Percentiles rank a stretch among this genome's conserved stretches.
phyloP scores from a whole-genome alignment of 179 eudicot genomes.

The Corrigiola litoralis region DNA sequence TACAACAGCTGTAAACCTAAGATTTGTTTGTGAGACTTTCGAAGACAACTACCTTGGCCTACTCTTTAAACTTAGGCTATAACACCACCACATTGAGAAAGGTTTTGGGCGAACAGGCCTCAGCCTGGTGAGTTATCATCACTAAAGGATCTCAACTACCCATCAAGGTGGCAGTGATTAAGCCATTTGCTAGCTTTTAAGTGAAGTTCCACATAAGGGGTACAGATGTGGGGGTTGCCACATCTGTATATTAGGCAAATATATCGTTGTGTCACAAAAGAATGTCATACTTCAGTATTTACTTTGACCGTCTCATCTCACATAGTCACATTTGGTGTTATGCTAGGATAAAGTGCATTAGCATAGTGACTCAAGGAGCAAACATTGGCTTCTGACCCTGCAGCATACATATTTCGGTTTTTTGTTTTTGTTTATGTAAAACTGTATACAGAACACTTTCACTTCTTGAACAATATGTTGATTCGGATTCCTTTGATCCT shows the following conservation, averaged over 20 bases:
- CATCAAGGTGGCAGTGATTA: slow-evolving; percentile 18
- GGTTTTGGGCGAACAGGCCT: slow-evolving; percentile 1
- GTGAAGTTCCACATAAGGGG: not conserved
- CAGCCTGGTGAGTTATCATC: too few species aligned
- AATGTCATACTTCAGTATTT: not conserved
- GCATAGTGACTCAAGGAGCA: too few species aligned
- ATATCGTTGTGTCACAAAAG: not conserved
- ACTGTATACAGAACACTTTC: not conserved
- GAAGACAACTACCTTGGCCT: slow-evolving; percentile 16
- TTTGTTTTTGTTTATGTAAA: too few species aligned
- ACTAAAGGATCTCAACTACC: slow-evolving; percentile 33
- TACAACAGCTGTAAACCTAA: slow-evolving; percentile 24
- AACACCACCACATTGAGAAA: not conserved
- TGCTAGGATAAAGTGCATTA: not conserved
- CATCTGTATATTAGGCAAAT: not conserved
- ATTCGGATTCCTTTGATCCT: not conserved
- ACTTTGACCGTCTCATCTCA: not conserved
- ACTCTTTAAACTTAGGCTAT: slow-evolving; percentile 17
- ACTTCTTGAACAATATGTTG: not conserved
- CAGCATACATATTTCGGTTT: too few species aligned
- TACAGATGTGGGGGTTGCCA: slow-evolving; percentile 10
- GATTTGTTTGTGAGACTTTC: slow-evolving; percentile 28
- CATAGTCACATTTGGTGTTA: not conserved
- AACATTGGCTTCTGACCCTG: too few species aligned
- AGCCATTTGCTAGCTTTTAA: not conserved